phyloP scores from a whole-genome alignment of 23 red algal genomes.

The Agarophyton chilense region DNA sequence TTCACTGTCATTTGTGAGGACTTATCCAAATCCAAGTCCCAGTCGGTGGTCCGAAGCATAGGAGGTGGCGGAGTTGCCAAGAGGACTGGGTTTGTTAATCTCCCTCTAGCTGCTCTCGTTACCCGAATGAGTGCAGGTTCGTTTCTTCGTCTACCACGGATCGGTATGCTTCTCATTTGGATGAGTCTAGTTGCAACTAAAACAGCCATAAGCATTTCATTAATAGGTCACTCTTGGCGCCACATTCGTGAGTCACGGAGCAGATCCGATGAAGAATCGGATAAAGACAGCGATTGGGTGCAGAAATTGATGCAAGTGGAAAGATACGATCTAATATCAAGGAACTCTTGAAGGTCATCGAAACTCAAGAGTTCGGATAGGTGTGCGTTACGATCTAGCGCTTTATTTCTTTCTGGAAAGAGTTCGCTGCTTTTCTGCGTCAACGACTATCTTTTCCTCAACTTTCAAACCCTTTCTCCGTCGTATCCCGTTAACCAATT shows the following conservation, averaged over 20 bases:
- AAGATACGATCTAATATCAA: conserved; percentile 61
- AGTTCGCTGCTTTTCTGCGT: conserved; percentile 98
- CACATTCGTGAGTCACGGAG: neutral
- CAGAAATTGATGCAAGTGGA: conserved; percentile 54
- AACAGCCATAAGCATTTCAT: conserved; percentile 28
- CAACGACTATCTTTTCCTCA: conserved; percentile 90
- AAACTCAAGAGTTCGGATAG: too few relatives aligned
- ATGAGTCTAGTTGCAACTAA: conserved; percentile 49
- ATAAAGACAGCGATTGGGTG: conserved; percentile 36
- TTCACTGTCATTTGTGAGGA: conserved; percentile 76
- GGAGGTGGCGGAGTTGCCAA: conserved; percentile 78
- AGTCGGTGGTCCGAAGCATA: conserved; percentile 62
- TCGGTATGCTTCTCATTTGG: conserved; percentile 17
- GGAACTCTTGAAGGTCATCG: conserved; percentile 15
- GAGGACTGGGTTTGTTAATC: conserved; percentile 70
- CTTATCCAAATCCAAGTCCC: conserved; percentile 33
- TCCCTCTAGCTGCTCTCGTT: conserved; percentile 74
- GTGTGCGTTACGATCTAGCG: neutral
- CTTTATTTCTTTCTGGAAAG: conserved; percentile 92
- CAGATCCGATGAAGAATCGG: neutral
- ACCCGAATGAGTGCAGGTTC: conserved; percentile 42
- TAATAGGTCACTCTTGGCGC: conserved; percentile 62
- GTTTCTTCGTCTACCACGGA: conserved; percentile 21
- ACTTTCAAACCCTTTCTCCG: conserved; percentile 89
- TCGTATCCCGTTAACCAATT: conserved; percentile 77